Base-by-base conservation (phyloP, 805 yeast genomes). In the Sugiyamaella chiloensis region DNA sequence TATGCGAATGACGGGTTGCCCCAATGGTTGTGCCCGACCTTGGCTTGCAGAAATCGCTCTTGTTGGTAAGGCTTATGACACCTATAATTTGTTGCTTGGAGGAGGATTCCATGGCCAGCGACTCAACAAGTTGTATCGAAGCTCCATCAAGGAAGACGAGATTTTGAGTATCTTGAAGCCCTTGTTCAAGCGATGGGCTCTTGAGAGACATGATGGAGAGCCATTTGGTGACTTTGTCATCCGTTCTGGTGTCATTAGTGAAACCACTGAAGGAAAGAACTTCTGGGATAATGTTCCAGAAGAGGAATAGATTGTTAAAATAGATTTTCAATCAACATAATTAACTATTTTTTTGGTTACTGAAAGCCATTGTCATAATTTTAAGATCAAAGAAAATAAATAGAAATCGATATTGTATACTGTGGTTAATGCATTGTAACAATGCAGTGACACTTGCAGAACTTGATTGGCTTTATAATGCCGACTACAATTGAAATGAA, bases 1-100 rank as follows among this genome's bases (percentile, higher is more conserved):
- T 20, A 85, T 91, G 95, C 81, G 98, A 73, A 90, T 91, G 97
- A 91, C 97, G 24, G 98, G 98, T 48, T 91, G 98, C 76, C 97
- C 97, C 47, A 91, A 91, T 67, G 98, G 98, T 57, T 91, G 98
- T 74, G 93, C 98, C 20, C 82, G 98, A 68, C 98, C 98, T 24
- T 91, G 97, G 97, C 71, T 91, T 44, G 98, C 97, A 3, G 98
- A 91, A 67, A 81, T 91, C 50, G 98, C 97, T 0, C 75, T 89
- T 51, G 95, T 91, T 49, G 98, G 98, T 66, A 91, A 91, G 67
- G 96, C 98, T 0, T 81, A 77, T 54, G 96, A 95, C 44, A 89
- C 95, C 14, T 91, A 91, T 70, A 91, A 91, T 69, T 76, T 91
- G 69, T 76, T 90, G 87, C 75, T 91, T 57, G 98, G 98, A 59